phyloP scores from a whole-genome alignment of 2,329 filamentous ascomycete species.

The Ophiocordyceps unilateralis region DNA sequence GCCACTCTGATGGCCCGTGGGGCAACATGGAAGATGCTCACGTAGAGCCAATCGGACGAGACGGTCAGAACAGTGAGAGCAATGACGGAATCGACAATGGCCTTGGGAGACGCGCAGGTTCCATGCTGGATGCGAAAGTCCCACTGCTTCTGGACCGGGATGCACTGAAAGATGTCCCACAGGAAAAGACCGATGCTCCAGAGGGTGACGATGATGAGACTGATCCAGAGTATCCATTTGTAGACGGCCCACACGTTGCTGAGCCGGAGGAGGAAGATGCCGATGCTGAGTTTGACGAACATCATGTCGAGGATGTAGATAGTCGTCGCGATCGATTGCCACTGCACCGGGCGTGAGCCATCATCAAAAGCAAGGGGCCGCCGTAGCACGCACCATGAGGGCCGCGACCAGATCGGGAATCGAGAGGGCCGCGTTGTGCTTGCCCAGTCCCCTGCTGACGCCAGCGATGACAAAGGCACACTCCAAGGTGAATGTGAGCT shows the following conservation, averaged over 20 bases:
- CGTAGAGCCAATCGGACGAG: slow-evolving; percentile 35
- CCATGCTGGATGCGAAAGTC: slow-evolving; percentile 27
- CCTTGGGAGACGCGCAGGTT: slow-evolving; percentile 23
- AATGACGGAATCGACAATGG: slow-evolving; percentile 31
- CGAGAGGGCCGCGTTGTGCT: slow-evolving; percentile 26
- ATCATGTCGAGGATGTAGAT: slow-evolving; percentile 36
- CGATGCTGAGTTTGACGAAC: slow-evolving; percentile 39
- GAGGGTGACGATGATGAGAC: slow-evolving; percentile 26
- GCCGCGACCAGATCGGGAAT: slow-evolving; percentile 23
- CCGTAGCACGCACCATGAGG: slow-evolving; percentile 21
- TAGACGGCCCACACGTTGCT: slow-evolving; percentile 25
- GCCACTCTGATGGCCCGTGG: neutral
- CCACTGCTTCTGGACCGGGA: slow-evolving; percentile 32
- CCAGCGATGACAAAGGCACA: slow-evolving; percentile 28
- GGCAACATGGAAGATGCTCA: slow-evolving; percentile 9
- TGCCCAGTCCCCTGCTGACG: slow-evolving; percentile 24
- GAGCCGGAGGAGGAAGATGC: slow-evolving; percentile 31
- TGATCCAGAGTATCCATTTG: slow-evolving; percentile 27
- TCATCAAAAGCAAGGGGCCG: neutral
- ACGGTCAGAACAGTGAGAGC: slow-evolving; percentile 34
- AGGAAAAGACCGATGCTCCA: slow-evolving; percentile 31
- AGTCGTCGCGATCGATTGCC: slow-evolving; percentile 32
- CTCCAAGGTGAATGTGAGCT: slow-evolving; percentile 29
- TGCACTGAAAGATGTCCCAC: slow-evolving; percentile 35
- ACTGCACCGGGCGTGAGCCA: slow-evolving; percentile 13